Evolutionary conservation across 2,329 filamentous ascomycete genomes (phyloP), one percentile per base, ranked within the genome.

Genomic region (Chaetoscypha palmicola): DNA sequence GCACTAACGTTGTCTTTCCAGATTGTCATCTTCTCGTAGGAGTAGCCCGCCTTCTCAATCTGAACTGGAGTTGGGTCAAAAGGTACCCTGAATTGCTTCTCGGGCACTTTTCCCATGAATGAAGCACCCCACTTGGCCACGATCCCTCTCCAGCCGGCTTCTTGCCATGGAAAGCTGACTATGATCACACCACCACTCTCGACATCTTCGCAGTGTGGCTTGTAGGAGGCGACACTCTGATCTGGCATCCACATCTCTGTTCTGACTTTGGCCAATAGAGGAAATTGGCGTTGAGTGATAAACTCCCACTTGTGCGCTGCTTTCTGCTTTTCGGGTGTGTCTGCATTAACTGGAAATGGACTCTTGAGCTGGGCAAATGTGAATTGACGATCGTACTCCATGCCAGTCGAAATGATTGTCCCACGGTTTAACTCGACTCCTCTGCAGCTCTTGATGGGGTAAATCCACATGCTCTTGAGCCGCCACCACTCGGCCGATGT

Each of bases 321-420:
- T 51, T 67, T 65, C 45, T 66, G 62, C 45, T 62, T 64, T 23
- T 63, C 59, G 14, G 56, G 56, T 7, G 59, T 57, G 11, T 61
- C 54, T 10, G 59, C 57, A 38, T 66, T 59, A 14, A 67, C 64
- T 2, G 71, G 68, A 47, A 72, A 72, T 28, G 68, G 66, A 55
- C 68, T 71, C 60, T 68, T 68, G 48, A 75, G 68, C 62, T 90
- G 83, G 1, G 85, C 88, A 60, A 96, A 86, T 37, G 79, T 83
- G 68, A 89, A 94, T 54, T 91, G 76, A 4, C 88, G 78, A 64
- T 96, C 89, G 63, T 83, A 85, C 60, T 83, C 76, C 45, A 94
- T 71, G 2, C 89, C 88, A 2, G 77, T 77, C 4, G 77, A 68
- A 35, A 86, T 65, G 12, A 92, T 72, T 42, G 77, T 74, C 47